A percentile compares a stretch with the other conserved stretches of the same genome.
These are phyloP conservation scores for Orbilia javanica DNA, from an alignment of 2,329 filamentous ascomycete species.

Conservation along the genomic window DNA sequence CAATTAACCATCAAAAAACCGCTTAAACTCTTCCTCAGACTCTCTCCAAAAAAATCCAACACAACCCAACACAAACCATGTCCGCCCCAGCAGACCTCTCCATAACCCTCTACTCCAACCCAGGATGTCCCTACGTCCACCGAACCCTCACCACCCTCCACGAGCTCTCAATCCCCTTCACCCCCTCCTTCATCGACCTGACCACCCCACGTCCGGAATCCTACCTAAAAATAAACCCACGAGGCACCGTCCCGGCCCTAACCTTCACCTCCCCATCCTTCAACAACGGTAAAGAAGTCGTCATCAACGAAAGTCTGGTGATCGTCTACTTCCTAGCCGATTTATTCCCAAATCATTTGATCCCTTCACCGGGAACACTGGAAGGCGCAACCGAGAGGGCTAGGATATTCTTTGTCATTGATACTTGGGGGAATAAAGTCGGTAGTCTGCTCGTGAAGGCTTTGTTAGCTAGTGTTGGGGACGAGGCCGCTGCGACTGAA, in stretches of 20 bases:
- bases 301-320: conserved; percentile 77
- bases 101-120: conserved; percentile 73
- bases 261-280: conserved; percentile 65
- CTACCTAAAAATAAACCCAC: conserved; percentile 81
- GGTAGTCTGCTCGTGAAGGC: conserved; percentile 68
- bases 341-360: conserved; percentile 74
- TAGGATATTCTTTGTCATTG: conserved; percentile 78
- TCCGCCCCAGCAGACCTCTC: conserved; percentile 25
- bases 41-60: conserved; percentile 19
- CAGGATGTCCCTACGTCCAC: conserved; percentile 79
- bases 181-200: conserved; percentile 81
- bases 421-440: conserved; percentile 76
- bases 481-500: conserved; percentile 69
- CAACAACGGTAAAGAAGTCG: conserved; percentile 79
- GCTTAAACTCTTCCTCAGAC: too few relatives aligned
- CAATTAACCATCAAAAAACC: not conserved
- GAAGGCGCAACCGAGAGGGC: conserved; percentile 75
- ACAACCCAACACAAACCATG: conserved; percentile 5
- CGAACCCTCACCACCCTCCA: conserved; percentile 79
- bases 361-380: conserved; percentile 70
- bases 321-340: conserved; percentile 69
- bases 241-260: conserved; percentile 63
- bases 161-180: conserved; percentile 75
- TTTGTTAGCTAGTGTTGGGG: conserved; percentile 66
- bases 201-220: conserved; percentile 76